Conservation (phyloP, 2,329 filamentous ascomycete genomes). For the Seiridium unicorne region DNA sequence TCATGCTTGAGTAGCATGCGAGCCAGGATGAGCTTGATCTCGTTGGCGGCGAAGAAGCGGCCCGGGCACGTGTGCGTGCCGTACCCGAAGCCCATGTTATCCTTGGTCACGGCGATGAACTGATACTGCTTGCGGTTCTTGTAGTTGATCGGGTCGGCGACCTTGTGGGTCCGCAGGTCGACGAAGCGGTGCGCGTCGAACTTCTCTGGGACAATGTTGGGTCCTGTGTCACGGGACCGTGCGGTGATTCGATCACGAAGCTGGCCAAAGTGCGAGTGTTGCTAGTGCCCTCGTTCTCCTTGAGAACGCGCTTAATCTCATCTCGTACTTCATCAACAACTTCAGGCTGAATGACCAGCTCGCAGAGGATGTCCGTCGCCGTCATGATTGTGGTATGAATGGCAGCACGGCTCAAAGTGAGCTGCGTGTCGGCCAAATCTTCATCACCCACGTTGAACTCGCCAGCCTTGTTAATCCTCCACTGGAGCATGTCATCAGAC, state of each 20-base stretch:
- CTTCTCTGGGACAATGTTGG: slow-evolving; percentile 21
- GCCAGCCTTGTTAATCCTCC: slow-evolving; percentile 36
- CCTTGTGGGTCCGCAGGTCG: slow-evolving; percentile 24
- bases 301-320: slow-evolving; percentile 41
- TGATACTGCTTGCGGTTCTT: slow-evolving; percentile 34
- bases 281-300: slow-evolving; percentile 28
- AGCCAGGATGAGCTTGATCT: slow-evolving; percentile 41
- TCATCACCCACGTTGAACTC: slow-evolving; percentile 27
- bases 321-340: slow-evolving; percentile 47
- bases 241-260: slow-evolving; percentile 33
- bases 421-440: slow-evolving; percentile 36
- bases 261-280: slow-evolving; percentile 31
- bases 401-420: slow-evolving; percentile 43
- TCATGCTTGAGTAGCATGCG: slow-evolving; percentile 38
- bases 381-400: slow-evolving; percentile 48
- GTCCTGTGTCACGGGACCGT: slow-evolving; percentile 26
- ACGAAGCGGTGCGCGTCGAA: slow-evolving; percentile 36
- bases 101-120: slow-evolving; percentile 34
- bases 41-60: slow-evolving; percentile 40
- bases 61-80: slow-evolving; percentile 38
- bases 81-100: slow-evolving; percentile 35
- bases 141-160: slow-evolving; percentile 20
- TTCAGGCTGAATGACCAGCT: slow-evolving; percentile 46
- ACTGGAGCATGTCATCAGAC: slow-evolving; percentile 45
- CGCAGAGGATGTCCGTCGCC: slow-evolving; percentile 40